Evolutionary conservation across 176 grass and related monocot species (phyloP).

Genomic region (Tillandsia fasciculata): DNA sequence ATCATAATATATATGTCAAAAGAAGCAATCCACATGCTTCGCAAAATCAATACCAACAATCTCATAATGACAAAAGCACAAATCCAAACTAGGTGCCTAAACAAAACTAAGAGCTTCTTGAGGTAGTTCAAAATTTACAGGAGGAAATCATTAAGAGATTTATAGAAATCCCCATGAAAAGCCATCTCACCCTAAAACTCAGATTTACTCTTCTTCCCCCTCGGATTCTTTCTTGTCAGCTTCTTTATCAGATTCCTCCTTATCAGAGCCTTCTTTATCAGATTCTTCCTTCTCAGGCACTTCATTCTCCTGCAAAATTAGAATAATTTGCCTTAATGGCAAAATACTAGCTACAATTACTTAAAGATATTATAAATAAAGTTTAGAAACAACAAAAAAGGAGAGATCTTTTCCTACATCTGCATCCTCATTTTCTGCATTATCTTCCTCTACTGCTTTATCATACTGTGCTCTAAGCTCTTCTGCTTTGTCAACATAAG

Average conservation of each 20-base stretch:
- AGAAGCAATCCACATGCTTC: too few relatives aligned
- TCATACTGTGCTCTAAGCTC: slow-evolving; percentile 48
- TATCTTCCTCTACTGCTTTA: slow-evolving; percentile 21
- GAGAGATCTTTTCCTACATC: slow-evolving; percentile 17
- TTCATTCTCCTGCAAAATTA: slow-evolving; percentile 20
- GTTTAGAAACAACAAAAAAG: neutral
- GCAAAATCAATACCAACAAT: too few relatives aligned
- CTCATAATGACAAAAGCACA: too few relatives aligned
- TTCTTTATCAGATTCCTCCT: slow-evolving; percentile 24
- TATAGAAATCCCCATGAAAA: neutral
- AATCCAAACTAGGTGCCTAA: too few relatives aligned
- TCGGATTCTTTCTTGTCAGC: slow-evolving; percentile 10
- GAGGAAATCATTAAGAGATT: neutral
- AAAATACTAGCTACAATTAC: neutral
- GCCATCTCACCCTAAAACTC: neutral
- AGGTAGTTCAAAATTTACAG: slow-evolving; percentile 19
- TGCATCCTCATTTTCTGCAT: slow-evolving; percentile 39
- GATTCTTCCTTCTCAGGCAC: neutral
- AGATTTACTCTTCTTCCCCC: slow-evolving; percentile 7
- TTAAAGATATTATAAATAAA: neutral
- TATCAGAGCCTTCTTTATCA: neutral
- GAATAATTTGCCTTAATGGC: neutral
- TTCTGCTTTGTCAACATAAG: slow-evolving; percentile 52
- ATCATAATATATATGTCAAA: too few relatives aligned
- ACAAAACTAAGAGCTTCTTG: too few relatives aligned